phyloP scores from a whole-genome alignment of 306 rosid species.

The Hippophae tibetana region DNA sequence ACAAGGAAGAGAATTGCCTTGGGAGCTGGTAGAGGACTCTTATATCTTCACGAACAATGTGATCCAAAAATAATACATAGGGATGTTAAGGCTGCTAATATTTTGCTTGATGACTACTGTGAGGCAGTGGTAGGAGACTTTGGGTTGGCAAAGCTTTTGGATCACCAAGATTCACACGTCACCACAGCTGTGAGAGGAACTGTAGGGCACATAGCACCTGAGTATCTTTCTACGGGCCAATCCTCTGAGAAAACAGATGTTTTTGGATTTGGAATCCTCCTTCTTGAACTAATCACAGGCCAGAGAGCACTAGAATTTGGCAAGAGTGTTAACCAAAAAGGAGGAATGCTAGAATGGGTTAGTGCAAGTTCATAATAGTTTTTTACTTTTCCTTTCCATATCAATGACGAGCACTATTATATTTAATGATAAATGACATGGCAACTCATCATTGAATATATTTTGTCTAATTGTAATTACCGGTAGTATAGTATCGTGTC shows the following conservation, averaged over 20 bases:
- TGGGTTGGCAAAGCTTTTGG: conserved; percentile 90
- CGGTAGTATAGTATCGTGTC: no score
- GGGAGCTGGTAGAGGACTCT: conserved; percentile 83
- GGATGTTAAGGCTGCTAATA: conserved; percentile 94
- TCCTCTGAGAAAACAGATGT: conserved; percentile 96
- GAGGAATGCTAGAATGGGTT: conserved; percentile 96
- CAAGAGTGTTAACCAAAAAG: conserved; percentile 78
- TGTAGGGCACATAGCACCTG: conserved; percentile 91
- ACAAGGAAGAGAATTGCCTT: conserved; percentile 80
- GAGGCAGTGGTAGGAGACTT: conserved; percentile 97
- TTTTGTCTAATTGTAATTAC: no score
- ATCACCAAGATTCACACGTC: conserved; percentile 91
- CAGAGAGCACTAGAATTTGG: conserved; percentile 84
- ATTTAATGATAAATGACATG: no score
- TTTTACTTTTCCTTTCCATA: neutral
- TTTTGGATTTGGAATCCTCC: conserved; percentile 83
- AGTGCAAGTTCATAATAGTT: neutral
- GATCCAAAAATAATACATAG: conserved; percentile 93
- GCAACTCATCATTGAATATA: no score
- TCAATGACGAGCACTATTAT: neutral
- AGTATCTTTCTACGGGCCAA: conserved; percentile 92
- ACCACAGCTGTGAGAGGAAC: conserved; percentile 96
- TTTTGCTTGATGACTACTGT: conserved; percentile 82
- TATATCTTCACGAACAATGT: conserved; percentile 92
- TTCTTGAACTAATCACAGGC: conserved; percentile 86